phyloP scores from a whole-genome alignment of 2,329 filamentous ascomycete species.

The Aspergillus awamori region DNA sequence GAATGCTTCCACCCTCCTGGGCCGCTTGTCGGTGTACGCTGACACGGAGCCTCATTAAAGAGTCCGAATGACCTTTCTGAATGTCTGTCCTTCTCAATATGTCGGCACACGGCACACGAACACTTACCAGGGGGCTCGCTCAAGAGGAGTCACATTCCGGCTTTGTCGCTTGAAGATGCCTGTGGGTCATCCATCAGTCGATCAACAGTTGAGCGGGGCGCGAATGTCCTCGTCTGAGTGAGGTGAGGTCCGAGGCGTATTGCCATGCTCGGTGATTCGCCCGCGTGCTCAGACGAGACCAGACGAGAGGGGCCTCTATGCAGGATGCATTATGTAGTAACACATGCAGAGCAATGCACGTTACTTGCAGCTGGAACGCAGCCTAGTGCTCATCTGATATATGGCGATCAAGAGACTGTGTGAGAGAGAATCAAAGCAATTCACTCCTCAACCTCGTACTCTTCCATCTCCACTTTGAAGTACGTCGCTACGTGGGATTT shows the following conservation, averaged over 20 bases:
- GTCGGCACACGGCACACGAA: no score
- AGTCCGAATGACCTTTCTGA: no score
- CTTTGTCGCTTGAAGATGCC: neutral
- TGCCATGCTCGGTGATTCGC: neutral
- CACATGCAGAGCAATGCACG: neutral
- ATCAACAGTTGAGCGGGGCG: no score
- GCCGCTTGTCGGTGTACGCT: no score
- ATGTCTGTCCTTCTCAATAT: no score
- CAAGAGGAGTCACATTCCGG: no score
- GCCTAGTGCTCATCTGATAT: neutral
- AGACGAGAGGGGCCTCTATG: neutral
- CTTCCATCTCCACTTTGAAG: constrained; percentile 76
- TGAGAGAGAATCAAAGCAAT: neutral
- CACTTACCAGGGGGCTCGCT: no score
- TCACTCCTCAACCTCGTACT: constrained; percentile 51
- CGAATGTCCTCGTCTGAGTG: no score
- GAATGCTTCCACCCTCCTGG: no score
- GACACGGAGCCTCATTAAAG: no score
- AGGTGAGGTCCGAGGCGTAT: no score
- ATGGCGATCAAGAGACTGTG: neutral
- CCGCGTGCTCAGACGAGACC: neutral
- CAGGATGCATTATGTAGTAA: neutral
- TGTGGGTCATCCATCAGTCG: neutral
- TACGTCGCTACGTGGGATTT: constrained; percentile 67
- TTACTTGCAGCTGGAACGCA: neutral